Evolutionary conservation across 2,329 filamentous ascomycete genomes (phyloP).

Genomic region (Ceratocystis albifundus): DNA sequence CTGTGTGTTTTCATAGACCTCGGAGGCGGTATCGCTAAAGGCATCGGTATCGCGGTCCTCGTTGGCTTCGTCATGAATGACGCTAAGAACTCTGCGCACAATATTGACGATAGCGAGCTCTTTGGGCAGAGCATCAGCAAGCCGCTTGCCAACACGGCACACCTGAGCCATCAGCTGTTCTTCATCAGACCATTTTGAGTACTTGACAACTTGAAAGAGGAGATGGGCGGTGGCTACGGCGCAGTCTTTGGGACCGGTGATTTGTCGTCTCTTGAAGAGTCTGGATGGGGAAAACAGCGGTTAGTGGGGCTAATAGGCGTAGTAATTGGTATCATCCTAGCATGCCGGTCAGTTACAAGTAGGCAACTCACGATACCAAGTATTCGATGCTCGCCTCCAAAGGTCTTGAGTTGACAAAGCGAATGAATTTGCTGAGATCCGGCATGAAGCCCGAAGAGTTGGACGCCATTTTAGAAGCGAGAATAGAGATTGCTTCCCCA

Average conservation of each 20-base stretch:
- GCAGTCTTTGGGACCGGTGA: conserved; percentile 75
- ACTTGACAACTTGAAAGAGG: conserved; percentile 73
- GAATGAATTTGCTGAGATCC: conserved; percentile 65
- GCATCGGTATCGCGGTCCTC: conserved; percentile 57
- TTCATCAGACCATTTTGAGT: conserved; percentile 66
- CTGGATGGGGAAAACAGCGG: conserved; percentile 34
- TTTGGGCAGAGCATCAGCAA: conserved; percentile 73
- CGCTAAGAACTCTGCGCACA: conserved; percentile 73
- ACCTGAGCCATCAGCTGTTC: conserved; percentile 70
- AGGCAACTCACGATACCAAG: conserved; percentile 58
- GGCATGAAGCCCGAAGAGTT: conserved; percentile 41
- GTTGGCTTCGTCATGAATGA: conserved; percentile 83
- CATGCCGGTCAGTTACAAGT: background rate
- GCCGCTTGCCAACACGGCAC: conserved; percentile 61
- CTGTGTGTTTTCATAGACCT: conserved; percentile 34
- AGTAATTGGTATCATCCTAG: background rate
- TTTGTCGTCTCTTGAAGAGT: conserved; percentile 81
- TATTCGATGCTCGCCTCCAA: conserved; percentile 75
- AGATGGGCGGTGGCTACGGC: conserved; percentile 85
- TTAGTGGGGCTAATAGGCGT: background rate
- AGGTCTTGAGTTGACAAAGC: conserved; percentile 60
- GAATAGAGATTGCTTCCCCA: too few species aligned
- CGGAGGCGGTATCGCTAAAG: conserved; percentile 43
- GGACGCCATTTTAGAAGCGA: background rate
- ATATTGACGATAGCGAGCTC: conserved; percentile 94